A percentile compares a stretch with the other conserved stretches of the same genome.
Conservation (phyloP, 2,329 filamentous ascomycete genomes). For the Beauveria sp. region DNA sequence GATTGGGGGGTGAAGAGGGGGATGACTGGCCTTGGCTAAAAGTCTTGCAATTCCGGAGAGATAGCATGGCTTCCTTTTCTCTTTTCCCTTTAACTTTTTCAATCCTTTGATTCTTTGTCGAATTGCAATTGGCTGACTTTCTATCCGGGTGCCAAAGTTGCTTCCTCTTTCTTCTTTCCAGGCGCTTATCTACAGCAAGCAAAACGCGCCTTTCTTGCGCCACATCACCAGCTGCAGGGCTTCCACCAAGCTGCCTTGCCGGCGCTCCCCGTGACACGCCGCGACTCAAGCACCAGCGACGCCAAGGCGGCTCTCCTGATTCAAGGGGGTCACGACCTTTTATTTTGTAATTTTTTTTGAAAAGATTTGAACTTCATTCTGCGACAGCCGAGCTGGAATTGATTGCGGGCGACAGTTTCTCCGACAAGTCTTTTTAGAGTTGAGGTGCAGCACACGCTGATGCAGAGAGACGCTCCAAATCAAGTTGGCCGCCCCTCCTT, state of each 20-base stretch:
- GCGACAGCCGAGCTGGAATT: no score
- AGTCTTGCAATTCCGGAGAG: neutral
- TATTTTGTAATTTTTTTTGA: neutral
- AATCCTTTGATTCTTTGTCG: neutral
- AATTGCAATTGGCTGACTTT: neutral
- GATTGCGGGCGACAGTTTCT: no score
- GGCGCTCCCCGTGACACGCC: conserved; percentile 2
- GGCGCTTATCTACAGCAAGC: neutral
- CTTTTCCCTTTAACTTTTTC: neutral
- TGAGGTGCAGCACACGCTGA: neutral
- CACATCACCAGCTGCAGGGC: neutral
- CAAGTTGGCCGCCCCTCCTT: neutral
- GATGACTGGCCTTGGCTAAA: neutral
- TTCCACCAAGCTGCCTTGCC: neutral
- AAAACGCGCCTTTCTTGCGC: neutral
- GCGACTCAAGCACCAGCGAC: neutral
- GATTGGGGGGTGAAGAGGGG: neutral
- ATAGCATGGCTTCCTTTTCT: neutral
- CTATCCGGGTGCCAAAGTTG: neutral
- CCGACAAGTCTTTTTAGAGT: neutral
- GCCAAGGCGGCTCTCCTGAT: conserved; percentile 1
- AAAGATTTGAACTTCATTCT: neutral
- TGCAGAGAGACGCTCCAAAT: neutral
- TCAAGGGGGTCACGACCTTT: neutral
- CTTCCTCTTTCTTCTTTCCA: neutral